Conservation (phyloP, 768 basidiomycete genomes). For the Lactarius quietus region DNA sequence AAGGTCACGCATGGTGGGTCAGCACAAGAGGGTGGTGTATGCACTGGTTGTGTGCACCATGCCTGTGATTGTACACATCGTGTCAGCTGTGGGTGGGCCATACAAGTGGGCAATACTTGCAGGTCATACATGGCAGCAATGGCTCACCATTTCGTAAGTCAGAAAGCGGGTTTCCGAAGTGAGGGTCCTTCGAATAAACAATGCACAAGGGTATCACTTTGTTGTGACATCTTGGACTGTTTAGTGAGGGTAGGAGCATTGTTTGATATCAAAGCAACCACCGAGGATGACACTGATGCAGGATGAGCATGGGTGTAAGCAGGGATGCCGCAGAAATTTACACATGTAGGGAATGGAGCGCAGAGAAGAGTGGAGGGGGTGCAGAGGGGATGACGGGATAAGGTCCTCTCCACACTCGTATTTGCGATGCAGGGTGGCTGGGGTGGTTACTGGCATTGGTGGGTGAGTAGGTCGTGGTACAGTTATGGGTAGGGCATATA, state of each 20-base stretch:
- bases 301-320: constrained; percentile 33
- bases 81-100: too few relatives aligned
- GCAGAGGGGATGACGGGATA: too few relatives aligned
- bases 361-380: too few relatives aligned
- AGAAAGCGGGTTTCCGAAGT: constrained; percentile 98
- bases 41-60: too few relatives aligned
- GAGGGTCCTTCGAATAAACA: constrained; percentile 89
- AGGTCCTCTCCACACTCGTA: constrained; percentile 49
- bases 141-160: too few relatives aligned
- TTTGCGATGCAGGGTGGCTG: constrained; percentile 49
- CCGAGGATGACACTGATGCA: constrained; percentile 54
- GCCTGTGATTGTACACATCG: too few relatives aligned
- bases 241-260: constrained; percentile 36
- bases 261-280: constrained; percentile 50
- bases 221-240: constrained; percentile 39
- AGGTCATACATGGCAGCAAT: too few relatives aligned
- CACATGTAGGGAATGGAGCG: too few relatives aligned
- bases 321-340: too few relatives aligned
- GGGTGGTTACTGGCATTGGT: constrained; percentile 31
- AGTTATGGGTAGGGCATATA: constrained; percentile 41
- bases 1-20: too few relatives aligned
- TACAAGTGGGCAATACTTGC: too few relatives aligned
- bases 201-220: constrained; percentile 76
- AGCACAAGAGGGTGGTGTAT: too few relatives aligned
- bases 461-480: constrained; percentile 29